Evolutionary conservation across 257 asterid species (phyloP).

Genomic region (Solanum pennellii): DNA sequence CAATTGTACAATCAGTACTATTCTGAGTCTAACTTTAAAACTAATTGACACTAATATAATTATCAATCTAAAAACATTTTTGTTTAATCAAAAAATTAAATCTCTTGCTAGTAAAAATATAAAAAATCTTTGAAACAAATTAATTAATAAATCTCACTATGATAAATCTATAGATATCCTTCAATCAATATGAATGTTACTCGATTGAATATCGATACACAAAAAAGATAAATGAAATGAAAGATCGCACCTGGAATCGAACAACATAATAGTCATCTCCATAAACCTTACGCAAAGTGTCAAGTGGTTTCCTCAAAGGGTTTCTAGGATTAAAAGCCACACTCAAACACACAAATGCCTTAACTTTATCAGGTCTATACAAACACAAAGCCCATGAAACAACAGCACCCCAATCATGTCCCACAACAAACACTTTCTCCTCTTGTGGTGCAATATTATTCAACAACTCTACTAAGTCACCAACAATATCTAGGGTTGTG

Average conservation of each 20-base stretch:
- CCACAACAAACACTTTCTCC: conserved; percentile 62
- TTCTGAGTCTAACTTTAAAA: not conserved
- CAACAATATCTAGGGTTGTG: conserved; percentile 52
- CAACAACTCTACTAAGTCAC: conserved; percentile 44
- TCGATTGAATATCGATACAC: not conserved
- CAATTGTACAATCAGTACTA: not conserved
- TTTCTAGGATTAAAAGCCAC: conserved; percentile 40
- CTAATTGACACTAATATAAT: not conserved
- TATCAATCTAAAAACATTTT: not conserved
- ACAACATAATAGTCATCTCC: conserved; percentile 61
- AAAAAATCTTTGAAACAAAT: not conserved
- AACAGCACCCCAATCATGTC: conserved; percentile 81
- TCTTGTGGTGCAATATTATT: conserved; percentile 25
- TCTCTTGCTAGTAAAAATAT: not conserved
- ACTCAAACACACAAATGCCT: conserved; percentile 64
- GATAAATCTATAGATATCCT: too few species aligned
- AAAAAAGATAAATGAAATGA: not conserved
- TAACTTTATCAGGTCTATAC: conserved; percentile 65
- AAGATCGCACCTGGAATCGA: conserved; percentile 57
- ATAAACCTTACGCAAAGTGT: conserved; percentile 31
- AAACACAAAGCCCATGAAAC: conserved; percentile 61
- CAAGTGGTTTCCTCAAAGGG: conserved; percentile 37
- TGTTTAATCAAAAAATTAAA: not conserved
- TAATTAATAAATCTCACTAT: not conserved
- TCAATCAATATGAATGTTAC: too few species aligned